A percentile compares a stretch with the other conserved stretches of the same genome.
Evolutionary conservation across 805 yeast species (phyloP).

Genomic region (Komagataella ulmi): DNA sequence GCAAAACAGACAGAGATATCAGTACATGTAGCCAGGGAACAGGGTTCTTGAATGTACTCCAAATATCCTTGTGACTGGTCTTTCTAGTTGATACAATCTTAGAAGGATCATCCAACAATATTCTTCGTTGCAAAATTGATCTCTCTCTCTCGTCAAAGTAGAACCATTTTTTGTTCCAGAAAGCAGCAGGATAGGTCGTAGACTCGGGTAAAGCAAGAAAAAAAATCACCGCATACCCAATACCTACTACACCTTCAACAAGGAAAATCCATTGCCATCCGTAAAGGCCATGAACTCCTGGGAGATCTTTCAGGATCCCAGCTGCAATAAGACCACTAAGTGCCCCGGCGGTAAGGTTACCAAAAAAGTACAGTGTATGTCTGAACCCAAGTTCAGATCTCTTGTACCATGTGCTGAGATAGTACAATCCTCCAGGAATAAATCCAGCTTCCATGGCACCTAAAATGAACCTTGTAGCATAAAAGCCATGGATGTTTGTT

Average conservation of each 20-base stretch:
- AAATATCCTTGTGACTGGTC: too few species aligned
- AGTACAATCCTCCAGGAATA: conserved; percentile 25
- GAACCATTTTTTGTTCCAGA: too few species aligned
- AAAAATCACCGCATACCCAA: conserved; percentile 18
- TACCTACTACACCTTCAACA: conserved; percentile 30
- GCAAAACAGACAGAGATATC: too few species aligned
- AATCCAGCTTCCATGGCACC: conserved; percentile 30
- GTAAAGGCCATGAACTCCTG: conserved; percentile 20
- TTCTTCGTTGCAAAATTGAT: too few species aligned
- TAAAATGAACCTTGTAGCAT: conserved; percentile 21
- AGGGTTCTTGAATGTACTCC: not conserved
- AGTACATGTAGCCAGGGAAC: not conserved
- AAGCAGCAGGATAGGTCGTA: too few species aligned
- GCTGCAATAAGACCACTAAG: conserved; percentile 24
- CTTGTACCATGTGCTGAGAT: conserved; percentile 24
- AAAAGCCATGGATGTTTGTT: conserved; percentile 11
- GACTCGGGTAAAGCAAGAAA: conserved; percentile 11
- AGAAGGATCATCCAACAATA: too few species aligned
- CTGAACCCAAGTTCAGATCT: conserved; percentile 23
- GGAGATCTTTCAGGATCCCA: conserved; percentile 22
- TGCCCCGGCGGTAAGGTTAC: conserved; percentile 22
- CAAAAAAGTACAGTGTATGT: conserved; percentile 21
- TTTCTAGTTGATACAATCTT: too few species aligned
- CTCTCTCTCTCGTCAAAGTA: too few species aligned
- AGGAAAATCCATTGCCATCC: conserved; percentile 43